Evolutionary conservation across 305 asterid species (phyloP).

Genomic region (Ilex paraguariensis): DNA sequence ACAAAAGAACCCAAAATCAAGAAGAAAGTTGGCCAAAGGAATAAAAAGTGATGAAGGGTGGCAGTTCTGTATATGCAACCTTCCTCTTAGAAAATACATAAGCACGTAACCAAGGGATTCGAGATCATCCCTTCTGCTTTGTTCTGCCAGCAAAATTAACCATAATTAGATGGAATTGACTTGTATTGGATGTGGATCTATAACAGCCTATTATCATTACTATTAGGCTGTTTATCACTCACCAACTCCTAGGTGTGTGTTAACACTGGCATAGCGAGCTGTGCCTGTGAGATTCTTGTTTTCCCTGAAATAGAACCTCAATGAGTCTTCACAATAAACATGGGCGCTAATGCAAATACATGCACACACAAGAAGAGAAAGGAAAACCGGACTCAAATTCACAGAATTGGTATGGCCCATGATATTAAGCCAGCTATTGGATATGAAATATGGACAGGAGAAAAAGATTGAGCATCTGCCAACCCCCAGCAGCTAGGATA

Average conservation of each 20-base stretch:
- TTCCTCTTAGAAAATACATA: conserved; percentile 95
- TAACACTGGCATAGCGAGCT: conserved; percentile 96
- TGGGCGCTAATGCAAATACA: background rate
- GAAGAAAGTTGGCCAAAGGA: conserved; percentile 3
- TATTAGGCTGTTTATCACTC: conserved; percentile 23
- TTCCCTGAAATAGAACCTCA: conserved; percentile 52
- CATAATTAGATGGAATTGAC: background rate
- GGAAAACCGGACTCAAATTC: too few relatives aligned
- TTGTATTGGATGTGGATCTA: background rate
- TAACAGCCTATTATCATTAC: background rate
- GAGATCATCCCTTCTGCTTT: conserved; percentile 96
- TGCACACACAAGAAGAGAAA: too few relatives aligned
- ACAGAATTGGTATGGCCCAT: too few relatives aligned
- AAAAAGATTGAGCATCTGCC: too few relatives aligned
- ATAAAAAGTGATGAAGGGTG: conserved; percentile 8
- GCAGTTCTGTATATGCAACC: conserved; percentile 37
- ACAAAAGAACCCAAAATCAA: conserved; percentile 7
- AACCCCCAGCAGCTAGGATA: too few relatives aligned
- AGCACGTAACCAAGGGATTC: conserved; percentile 98
- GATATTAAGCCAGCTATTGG: too few relatives aligned
- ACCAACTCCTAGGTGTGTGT: conserved; percentile 95
- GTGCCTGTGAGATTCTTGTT: conserved; percentile 97
- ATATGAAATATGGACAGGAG: too few relatives aligned
- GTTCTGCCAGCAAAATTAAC: conserved; percentile 49
- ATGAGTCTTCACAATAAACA: conserved; percentile 18